Base-by-base conservation (phyloP, 352 stramenopile species). In the Phytophthora gonapodyides region DNA sequence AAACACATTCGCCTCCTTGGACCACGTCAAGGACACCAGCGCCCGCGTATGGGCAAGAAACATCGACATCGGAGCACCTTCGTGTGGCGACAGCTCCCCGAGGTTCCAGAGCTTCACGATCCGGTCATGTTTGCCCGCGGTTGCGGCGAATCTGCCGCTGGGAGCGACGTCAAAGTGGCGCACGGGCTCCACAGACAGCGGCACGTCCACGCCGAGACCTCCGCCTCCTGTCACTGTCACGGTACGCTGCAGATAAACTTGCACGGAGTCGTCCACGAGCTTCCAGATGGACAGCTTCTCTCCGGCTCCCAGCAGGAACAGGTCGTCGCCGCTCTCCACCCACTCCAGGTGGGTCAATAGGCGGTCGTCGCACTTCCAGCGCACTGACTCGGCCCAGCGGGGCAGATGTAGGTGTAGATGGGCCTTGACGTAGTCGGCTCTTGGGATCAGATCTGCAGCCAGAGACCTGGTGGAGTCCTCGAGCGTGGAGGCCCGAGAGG, bases 271-370 rank as follows among this genome's bases (percentile, higher is more conserved):
- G 41, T 94, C 77, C 10, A 93, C 79, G 8, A 96, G 35, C 60
- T 93, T 94, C 84, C 85, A 96, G 38, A 91, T 78, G 16, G 80
- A 87, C 40, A 96, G 54, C 56, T 87, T 86, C 44, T 89, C 79
- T 7, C 82, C 87, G 2, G 68, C 80, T 30, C 80, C 87, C 35
- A 94, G 59, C n/a, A 87, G 67, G 12, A 94, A 72, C 36, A 93
- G 49, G 42, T 88, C 81, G 16, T 90, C 83, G 0, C 79, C 82
- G 16, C 67, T 85, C 33, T 91, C 81, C 11, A 90, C 77, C 84
- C 84, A 93, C 64, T 87, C 73, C 34, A 93, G 52, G n/a, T 80
- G 82, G 41, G 75, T 85, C 61, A 93, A 54, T 8, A 76, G 21
- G 6, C 70, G 64, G 47, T 91, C 82, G 3, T 92, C 84, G 37